Evolutionary conservation across 805 yeast species (phyloP).

Genomic region (Starmerella sp.): DNA sequence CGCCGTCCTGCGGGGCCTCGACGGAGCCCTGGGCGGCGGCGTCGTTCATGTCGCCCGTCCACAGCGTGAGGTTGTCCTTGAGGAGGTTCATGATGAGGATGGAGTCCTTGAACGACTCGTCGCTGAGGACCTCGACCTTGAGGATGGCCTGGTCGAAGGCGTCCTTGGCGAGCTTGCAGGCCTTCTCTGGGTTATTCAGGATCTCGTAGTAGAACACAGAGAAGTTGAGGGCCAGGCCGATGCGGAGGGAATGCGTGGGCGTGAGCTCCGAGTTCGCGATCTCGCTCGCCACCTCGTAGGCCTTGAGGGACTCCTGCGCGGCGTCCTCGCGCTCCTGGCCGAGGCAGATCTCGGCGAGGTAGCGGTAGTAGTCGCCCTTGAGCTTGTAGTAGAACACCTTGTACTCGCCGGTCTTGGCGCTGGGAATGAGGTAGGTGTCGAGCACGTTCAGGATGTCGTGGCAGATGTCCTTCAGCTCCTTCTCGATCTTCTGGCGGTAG

Average conservation of each 20-base stretch:
- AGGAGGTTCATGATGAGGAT: conserved; percentile 97
- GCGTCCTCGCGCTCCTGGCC: conserved; percentile 90
- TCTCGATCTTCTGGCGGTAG: conserved; percentile 91
- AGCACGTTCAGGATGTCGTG: conserved; percentile 85
- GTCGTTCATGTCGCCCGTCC: conserved; percentile 56
- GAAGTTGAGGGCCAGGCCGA: conserved; percentile 96
- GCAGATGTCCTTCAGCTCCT: conserved; percentile 88
- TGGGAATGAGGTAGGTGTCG: conserved; percentile 80
- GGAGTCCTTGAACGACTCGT: conserved; percentile 97
- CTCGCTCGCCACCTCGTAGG: conserved; percentile 93
- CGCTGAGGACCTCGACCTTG: conserved; percentile 93
- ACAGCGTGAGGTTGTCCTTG: conserved; percentile 45
- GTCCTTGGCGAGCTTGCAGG: conserved; percentile 98
- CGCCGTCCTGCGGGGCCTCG: conserved; percentile 11
- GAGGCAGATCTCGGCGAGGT: conserved; percentile 93
- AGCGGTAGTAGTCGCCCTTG: conserved; percentile 99
- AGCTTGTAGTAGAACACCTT: conserved; percentile 97
- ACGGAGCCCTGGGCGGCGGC: conserved; percentile 20
- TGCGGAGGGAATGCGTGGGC: conserved; percentile 97
- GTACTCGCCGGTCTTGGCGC: conserved; percentile 95
- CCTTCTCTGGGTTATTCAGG: conserved; percentile 96
- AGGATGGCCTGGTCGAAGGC: conserved; percentile 99
- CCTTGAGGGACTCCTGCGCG: conserved; percentile 86
- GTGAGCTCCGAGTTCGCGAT: conserved; percentile 97
- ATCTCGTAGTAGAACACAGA: conserved; percentile 98